Evolutionary conservation across 2,329 filamentous ascomycete genomes (phyloP).

Genomic region (Alternaria angustiovoidea): DNA sequence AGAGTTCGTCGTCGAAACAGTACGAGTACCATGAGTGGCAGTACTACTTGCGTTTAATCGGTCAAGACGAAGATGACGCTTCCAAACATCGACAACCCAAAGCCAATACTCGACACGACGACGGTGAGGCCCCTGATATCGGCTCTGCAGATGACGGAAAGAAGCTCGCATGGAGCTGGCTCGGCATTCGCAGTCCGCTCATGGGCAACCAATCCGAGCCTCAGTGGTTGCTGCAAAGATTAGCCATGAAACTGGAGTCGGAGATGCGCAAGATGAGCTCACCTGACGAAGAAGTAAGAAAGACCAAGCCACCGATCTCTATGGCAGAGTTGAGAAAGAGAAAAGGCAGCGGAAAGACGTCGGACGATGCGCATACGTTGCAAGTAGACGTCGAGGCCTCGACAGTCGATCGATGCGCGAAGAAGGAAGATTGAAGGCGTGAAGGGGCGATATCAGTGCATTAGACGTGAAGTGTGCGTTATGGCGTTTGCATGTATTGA

Average conservation of each 20-base stretch:
- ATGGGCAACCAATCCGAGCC: conserved; percentile 74
- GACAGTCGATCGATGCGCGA: conserved; percentile 15
- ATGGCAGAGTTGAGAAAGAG: conserved; percentile 36
- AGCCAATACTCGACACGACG: conserved; percentile 26
- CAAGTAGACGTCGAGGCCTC: conserved; percentile 18
- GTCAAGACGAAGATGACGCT: conserved; percentile 52
- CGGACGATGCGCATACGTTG: conserved; percentile 13
- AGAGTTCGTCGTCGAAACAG: conserved; percentile 49
- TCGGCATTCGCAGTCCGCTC: conserved; percentile 72
- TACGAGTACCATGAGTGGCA: conserved; percentile 53
- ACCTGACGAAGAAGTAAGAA: conserved; percentile 20
- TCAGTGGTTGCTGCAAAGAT: conserved; percentile 75
- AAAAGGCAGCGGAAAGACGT: conserved; percentile 4
- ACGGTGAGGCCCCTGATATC: conserved; percentile 37
- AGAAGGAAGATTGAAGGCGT: conserved; percentile 6
- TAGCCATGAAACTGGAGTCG: conserved; percentile 64
- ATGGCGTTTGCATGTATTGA: neutral
- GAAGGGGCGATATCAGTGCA: neutral
- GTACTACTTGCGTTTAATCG: conserved; percentile 49
- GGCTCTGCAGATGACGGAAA: conserved; percentile 43
- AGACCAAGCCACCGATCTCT: conserved; percentile 43
- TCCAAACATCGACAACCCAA: conserved; percentile 47
- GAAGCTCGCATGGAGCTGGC: conserved; percentile 77
- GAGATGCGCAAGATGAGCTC: conserved; percentile 46
- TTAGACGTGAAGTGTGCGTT: neutral